A percentile compares a stretch with the other conserved stretches of the same genome.
Evolutionary conservation across 78 protist species (phyloP).

Genomic region (Guillardia theta): DNA sequence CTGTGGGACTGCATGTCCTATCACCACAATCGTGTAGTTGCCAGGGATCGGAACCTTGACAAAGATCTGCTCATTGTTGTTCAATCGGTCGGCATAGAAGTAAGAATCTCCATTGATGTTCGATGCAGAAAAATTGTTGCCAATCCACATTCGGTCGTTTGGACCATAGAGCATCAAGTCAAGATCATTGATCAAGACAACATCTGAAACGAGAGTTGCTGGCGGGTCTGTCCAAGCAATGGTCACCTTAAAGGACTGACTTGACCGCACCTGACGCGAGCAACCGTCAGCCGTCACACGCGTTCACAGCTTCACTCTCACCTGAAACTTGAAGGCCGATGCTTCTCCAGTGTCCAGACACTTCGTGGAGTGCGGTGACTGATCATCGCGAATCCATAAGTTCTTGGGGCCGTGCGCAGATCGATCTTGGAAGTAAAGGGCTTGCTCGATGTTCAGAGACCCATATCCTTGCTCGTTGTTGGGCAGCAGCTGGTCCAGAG

Average conservation of each 20-base stretch:
- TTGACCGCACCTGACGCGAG: neutral
- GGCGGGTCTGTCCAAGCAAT: neutral
- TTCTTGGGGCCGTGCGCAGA: neutral
- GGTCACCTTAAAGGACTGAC: neutral
- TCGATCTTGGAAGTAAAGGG: neutral
- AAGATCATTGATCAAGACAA: neutral
- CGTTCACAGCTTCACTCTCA: neutral
- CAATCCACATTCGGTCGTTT: neutral
- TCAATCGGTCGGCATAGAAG: neutral
- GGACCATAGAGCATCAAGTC: neutral
- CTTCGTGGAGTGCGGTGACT: neutral
- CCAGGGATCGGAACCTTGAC: neutral
- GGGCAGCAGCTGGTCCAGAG: neutral
- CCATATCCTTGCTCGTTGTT: constrained; percentile 3
- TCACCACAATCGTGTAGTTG: neutral
- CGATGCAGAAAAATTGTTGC: neutral
- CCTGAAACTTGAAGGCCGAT: neutral
- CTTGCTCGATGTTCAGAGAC: neutral
- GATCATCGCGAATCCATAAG: neutral
- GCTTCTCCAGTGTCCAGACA: neutral
- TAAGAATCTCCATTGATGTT: neutral
- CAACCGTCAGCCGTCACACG: neutral
- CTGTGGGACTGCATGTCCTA: neutral
- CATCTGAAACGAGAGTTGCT: neutral
- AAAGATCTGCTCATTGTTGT: neutral